Base-by-base conservation (phyloP, 129 eudicot genomes). In the Deinandra increscens region DNA sequence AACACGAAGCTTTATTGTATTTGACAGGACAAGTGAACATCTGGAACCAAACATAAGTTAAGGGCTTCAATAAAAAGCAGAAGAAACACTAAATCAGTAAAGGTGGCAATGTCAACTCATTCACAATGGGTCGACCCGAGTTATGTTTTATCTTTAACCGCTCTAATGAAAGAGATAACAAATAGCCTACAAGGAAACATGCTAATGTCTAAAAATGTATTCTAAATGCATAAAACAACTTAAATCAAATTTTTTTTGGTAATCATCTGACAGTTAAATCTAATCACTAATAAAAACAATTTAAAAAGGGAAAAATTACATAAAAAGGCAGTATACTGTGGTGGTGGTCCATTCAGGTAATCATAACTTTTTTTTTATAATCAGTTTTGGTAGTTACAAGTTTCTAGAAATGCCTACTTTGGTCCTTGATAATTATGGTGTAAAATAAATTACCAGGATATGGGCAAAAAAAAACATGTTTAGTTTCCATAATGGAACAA, bases 1-100 rank as follows among this genome's bases (percentile, higher is more conserved):
- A 26, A 84, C 67, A n/a, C 66, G 75, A 76, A 82, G 79, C 75
- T 81, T 81, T 45, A 67, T 80, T 8, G 98, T 88, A 78, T 84
- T 83, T 42, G 98, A 92, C 54, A 92, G 59, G 38, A 83, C 80
- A 60, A 92, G 78, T 11, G 95, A 83, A 51, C 82, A 83, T 71
- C 98, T 92, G 80, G 65, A 82, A 9, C 39, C 43, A 68, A 41
- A 77, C 51, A 67, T 29, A 26, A 76, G 58, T 68, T 54, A 12
- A 38, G 9, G 50, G 29, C 4, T 31, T 49, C 59, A 17, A 43
- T 37, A 58, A 5, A 34, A 43, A 43, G 15, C 12, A 51, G 63
- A 23, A n/a, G 29, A 53, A 66, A 22, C 19, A 9, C 11, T 8
- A 18, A 58, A 71, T 54, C 44, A 23, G 61, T 34, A 13, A 12